Base-by-base conservation (phyloP, 148 eudicot species). In the Spergularia bocconei region DNA sequence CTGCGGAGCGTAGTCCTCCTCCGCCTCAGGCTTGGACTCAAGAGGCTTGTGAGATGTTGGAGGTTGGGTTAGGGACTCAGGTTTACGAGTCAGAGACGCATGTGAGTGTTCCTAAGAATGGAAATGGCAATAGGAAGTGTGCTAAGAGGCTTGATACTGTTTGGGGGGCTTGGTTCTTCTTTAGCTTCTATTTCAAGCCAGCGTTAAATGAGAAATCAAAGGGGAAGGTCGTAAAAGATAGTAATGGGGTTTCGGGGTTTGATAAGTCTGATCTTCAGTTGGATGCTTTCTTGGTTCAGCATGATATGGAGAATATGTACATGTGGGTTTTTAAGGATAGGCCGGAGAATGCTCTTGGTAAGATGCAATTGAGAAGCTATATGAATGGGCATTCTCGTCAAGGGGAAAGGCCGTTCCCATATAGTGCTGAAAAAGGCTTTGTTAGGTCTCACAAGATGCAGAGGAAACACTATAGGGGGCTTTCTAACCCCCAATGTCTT, bases 161-260 rank as follows among this genome's bases (percentile, higher is more conserved):
- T 17, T 91, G 97, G 97, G 97, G 93, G 3, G 97, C 97, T 77
- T 91, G 97, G 97, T 85, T 91, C 67, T 91, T 91, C 84, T 91
- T 91, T 83, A 91, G 90, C 76, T 91, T 86, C 80, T 91, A 91
- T 59, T 91, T 91, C 66, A 91, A 86, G 71, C 93, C 97, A 1
- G 86, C 82, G 36, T 78, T 91, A 76, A 88, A 87, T 66, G 93
- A 89, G 41, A 89, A 86, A 47, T 72, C 86, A 1, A 89, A 89
- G 76, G 63, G 84, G 58, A 91, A 81, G 78, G 72, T 84, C 4
- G 73, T 81, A 2, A 58, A 86, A 51, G 93, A 91, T 77, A 52
- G 82, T 65, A 89, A 85, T 71, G 97, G 97, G 60, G 78, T 89
- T 7, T 85, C 87, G 0, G 97, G 97, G 65, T 91, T 88, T 60